These are phyloP conservation scores for Aspergillus mulundensis DNA, from an alignment of 495 filamentous ascomycete species.

Conservation along the genomic window DNA sequence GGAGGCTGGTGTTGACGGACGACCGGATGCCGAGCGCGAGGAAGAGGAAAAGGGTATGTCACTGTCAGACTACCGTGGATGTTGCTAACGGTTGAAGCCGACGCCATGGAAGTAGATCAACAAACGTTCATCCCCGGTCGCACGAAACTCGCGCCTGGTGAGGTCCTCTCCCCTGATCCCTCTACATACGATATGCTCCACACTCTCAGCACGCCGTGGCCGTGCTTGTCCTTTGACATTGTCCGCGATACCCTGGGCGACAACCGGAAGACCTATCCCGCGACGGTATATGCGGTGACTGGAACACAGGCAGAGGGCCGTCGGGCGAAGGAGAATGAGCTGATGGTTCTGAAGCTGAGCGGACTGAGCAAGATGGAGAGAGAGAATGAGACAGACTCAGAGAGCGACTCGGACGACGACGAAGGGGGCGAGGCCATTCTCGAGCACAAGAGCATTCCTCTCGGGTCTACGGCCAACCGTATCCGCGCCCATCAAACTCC, in stretches of 20 bases:
- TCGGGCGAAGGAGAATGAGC: conserved; percentile 77
- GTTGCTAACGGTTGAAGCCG: conserved; percentile 42
- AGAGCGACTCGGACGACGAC: conserved; percentile 72
- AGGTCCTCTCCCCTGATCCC: conserved; percentile 84
- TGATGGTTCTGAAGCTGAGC: conserved; percentile 94
- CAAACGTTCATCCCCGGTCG: conserved; percentile 91
- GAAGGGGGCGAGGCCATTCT: conserved; percentile 88
- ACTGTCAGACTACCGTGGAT: not conserved
- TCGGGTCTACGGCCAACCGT: conserved; percentile 84
- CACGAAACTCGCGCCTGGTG: conserved; percentile 77
- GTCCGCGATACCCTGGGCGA: conserved; percentile 84
- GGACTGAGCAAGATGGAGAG: conserved; percentile 81
- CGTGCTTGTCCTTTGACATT: conserved; percentile 93
- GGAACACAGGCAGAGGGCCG: conserved; percentile 84
- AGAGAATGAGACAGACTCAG: conserved; percentile 62
- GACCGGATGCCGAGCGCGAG: conserved; percentile 88
- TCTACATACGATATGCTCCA: conserved; percentile 97
- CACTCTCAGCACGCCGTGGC: conserved; percentile 86
- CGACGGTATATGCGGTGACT: conserved; percentile 87
- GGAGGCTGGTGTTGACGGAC: conserved; percentile 89
- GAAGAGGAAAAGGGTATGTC: conserved; percentile 68
- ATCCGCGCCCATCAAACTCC: conserved; percentile 79
- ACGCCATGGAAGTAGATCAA: conserved; percentile 87
- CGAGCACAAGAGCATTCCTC: conserved; percentile 81
- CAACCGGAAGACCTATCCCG: conserved; percentile 83